Conservation (phyloP, 371 early-diverging fungal species). For the Syncephalastrum racemosum region DNA sequence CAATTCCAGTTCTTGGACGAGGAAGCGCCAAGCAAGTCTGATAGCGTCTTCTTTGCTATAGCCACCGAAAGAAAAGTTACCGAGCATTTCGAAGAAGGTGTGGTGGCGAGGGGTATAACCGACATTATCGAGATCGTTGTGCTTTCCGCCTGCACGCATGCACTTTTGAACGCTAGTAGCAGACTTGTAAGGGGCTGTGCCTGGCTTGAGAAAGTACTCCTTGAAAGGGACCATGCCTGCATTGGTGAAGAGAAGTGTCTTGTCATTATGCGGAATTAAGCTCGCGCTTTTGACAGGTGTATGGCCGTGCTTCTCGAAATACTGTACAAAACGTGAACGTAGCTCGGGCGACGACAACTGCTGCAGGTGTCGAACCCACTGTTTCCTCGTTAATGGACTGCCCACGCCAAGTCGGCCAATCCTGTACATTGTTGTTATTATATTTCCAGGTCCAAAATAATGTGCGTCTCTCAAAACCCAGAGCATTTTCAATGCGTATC, state of each 20-base stretch:
- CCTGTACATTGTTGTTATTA: no score
- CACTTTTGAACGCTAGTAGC: conserved; percentile 75
- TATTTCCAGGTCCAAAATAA: no score
- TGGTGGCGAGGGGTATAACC: conserved; percentile 80
- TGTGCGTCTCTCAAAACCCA: no score
- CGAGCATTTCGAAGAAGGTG: conserved; percentile 87
- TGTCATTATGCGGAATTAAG: conserved; percentile 72
- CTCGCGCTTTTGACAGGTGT: conserved; percentile 49
- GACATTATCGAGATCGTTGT: conserved; percentile 83
- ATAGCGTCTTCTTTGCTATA: conserved; percentile 67
- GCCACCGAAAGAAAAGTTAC: conserved; percentile 78
- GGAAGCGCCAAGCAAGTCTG: conserved; percentile 69
- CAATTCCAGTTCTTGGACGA: conserved; percentile 62
- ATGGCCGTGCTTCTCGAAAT: conserved; percentile 55
- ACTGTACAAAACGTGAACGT: conserved; percentile 50
- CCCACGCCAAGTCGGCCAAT: no score
- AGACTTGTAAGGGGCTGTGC: conserved; percentile 56
- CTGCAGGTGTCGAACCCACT: conserved; percentile 14
- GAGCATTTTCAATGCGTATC: no score
- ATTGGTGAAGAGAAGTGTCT: conserved; percentile 74
- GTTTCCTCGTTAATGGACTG: no score
- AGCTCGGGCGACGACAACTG: conserved; percentile 47
- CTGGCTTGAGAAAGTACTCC: conserved; percentile 67
- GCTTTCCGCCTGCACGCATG: conserved; percentile 80
- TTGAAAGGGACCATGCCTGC: conserved; percentile 86